A percentile compares a stretch with the other conserved stretches of the same genome.
These are phyloP conservation scores for Cyclotella kingstonii DNA, from an alignment of 108 stramenopile species.

Conservation along the genomic window DNA sequence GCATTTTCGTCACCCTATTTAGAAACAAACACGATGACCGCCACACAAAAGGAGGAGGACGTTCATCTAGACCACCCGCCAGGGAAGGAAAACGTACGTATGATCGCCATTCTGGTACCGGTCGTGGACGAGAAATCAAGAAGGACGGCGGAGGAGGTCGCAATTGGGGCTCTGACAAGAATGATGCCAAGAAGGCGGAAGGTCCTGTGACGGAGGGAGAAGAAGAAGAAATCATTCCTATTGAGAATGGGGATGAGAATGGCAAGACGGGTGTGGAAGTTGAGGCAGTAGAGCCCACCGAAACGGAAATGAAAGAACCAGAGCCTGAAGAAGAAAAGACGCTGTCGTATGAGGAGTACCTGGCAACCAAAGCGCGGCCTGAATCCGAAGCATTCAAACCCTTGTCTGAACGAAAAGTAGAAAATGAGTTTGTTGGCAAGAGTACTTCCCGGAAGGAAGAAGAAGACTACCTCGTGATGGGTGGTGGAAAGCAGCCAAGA, in stretches of 20 bases:
- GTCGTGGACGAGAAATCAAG: constrained; percentile 89
- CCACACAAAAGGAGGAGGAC: constrained; percentile 83
- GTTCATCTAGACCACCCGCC: constrained; percentile 63
- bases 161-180: constrained; percentile 90
- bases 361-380: constrained; percentile 55
- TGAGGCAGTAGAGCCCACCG: constrained; percentile 27
- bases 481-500: constrained; percentile 67
- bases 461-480: constrained; percentile 83
- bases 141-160: constrained; percentile 88
- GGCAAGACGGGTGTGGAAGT: too few relatives aligned
- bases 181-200: constrained; percentile 76
- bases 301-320: constrained; percentile 35
- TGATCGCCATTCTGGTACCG: constrained; percentile 88
- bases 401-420: constrained; percentile 59
- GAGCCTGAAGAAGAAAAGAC: constrained; percentile 82
- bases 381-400: constrained; percentile 54
- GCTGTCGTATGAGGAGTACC: constrained; percentile 85
- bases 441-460: constrained; percentile 46
- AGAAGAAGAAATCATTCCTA: constrained; percentile 42
- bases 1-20: too few relatives aligned
- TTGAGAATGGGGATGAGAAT: constrained; percentile 30
- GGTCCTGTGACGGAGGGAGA: constrained; percentile 53
- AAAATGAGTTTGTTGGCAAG: constrained; percentile 64
- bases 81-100: constrained; percentile 86
- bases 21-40: constrained; percentile 58